Evolutionary conservation across 768 basidiomycete genomes (phyloP), one percentile per base, ranked within the genome.

Genomic region (Tylopilus balloui): DNA sequence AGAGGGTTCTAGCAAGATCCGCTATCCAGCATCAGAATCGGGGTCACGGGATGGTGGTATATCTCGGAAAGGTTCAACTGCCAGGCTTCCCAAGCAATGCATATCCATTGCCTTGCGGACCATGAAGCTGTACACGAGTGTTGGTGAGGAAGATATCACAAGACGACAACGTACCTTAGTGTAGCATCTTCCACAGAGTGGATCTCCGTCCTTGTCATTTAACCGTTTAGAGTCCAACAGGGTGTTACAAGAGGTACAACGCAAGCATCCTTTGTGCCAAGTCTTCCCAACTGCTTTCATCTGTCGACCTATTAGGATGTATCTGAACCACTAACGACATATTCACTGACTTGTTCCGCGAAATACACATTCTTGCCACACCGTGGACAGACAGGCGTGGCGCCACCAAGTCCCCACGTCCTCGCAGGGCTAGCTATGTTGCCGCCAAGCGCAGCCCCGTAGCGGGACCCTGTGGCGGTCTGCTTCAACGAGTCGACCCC

Each of bases 361-460:
- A 92, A 91, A 69, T 87, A 92, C 10, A 92, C 89, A 44, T 76
- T 83, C 74, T 86, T 81, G 31, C 71, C 72, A 55, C 89, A 92
- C 47, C 76, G 74, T 9, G 83, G 80, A 57, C 89, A 92, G 17
- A 61, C 61, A 17, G 88, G 85, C 8, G 80, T 67, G n/a, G 50
- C 78, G 19, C 77, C 75, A 20, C 64, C 69, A 1, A 60, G 48
- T 2, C 78, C 81, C 76, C 81, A 84, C 52, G 74, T 73, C 50
- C 67, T 74, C 10, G 72, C 71, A 25, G 75, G 70, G 24, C 67
- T 69, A 11, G 65, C 66, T 12, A 71, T 70, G 5, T 71, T 71
- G 25, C 71, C 70, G 7, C 69, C 66, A 10, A 86, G 69, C 0
- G 78, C 83, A 14, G 70, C 68, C 11, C 86, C 84, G 57, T 86